A percentile compares a stretch with the other conserved stretches of the same genome.
These are phyloP conservation scores for Phytophthora pinifolia DNA, from an alignment of 352 stramenopile genomes.

Conservation along the genomic window DNA sequence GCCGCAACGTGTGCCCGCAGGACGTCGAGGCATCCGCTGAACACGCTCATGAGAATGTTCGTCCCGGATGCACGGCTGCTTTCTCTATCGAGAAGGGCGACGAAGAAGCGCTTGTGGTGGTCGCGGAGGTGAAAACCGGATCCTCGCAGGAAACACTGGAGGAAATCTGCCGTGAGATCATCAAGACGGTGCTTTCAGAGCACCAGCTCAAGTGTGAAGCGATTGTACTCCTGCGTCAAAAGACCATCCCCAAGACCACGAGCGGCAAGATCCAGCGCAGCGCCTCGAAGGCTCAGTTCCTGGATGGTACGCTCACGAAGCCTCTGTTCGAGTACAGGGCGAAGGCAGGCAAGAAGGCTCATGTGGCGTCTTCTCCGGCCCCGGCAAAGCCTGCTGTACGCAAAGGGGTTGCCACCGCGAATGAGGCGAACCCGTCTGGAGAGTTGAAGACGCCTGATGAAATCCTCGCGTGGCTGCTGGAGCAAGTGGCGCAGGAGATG, in stretches of 20 bases:
- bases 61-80: conserved; percentile 70
- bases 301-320: conserved; percentile 45
- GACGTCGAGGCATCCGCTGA: conserved; percentile 78
- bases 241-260: conserved; percentile 82
- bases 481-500: conserved; percentile 63
- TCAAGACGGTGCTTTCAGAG: conserved; percentile 59
- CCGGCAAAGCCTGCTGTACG: conserved; percentile 14
- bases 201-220: conserved; percentile 72
- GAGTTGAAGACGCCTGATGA: conserved; percentile 62
- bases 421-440: conserved; percentile 22
- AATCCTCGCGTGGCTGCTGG: conserved; percentile 72
- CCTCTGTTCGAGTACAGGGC: conserved; percentile 53
- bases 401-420: conserved; percentile 12
- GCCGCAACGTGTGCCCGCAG: conserved; percentile 75
- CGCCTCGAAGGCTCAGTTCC: conserved; percentile 58
- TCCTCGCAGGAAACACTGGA: conserved; percentile 50
- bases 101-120: conserved; percentile 76
- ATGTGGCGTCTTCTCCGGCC: conserved; percentile 4
- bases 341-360: conserved; percentile 28
- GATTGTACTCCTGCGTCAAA: conserved; percentile 73
- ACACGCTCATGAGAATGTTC: conserved; percentile 59
- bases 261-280: conserved; percentile 86
- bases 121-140: conserved; percentile 71
- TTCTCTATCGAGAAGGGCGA: conserved; percentile 83
- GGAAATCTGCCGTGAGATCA: conserved; percentile 66